Percentiles rank a stretch among this genome's conserved stretches.
Conservation (phyloP, 2,329 filamentous ascomycete species). For the Dissoconium aciculare region DNA sequence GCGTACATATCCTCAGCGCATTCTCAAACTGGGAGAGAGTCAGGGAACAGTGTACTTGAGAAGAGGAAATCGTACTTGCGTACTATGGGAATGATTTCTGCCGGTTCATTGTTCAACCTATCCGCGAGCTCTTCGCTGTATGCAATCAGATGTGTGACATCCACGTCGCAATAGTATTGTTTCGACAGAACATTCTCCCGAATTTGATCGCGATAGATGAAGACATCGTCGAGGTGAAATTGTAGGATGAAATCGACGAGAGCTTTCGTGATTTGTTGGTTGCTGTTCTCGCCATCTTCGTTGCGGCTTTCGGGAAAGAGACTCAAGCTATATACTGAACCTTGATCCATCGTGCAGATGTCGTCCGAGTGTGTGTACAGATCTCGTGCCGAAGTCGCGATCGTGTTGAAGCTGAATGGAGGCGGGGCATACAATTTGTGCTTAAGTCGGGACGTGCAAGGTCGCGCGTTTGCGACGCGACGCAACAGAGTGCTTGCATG, state of each 20-base stretch:
- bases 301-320: conserved; percentile 44
- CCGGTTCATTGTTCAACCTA: conserved; percentile 73
- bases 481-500: no score
- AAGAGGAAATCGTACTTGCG: conserved; percentile 15
- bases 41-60: conserved; percentile 13
- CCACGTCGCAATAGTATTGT: conserved; percentile 90
- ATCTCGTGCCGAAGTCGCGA: no score
- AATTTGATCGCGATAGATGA: conserved; percentile 92
- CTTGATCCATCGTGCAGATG: conserved; percentile 57
- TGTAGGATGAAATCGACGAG: conserved; percentile 85
- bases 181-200: conserved; percentile 88
- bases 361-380: background rate
- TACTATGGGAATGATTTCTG: conserved; percentile 83
- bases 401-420: no score
- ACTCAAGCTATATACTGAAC: conserved; percentile 72
- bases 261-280: conserved; percentile 51
- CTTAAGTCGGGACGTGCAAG: no score
- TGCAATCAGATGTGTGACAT: conserved; percentile 87
- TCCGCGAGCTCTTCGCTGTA: conserved; percentile 94
- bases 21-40: conserved; percentile 57
- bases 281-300: conserved; percentile 23
- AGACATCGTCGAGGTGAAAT: conserved; percentile 85
- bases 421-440: no score
- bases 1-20: conserved; percentile 79
- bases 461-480: no score